Evolutionary conservation across 179 eudicot species (phyloP), one percentile per base, ranked within the genome.

Genomic region (Patellifolia procumbens): DNA sequence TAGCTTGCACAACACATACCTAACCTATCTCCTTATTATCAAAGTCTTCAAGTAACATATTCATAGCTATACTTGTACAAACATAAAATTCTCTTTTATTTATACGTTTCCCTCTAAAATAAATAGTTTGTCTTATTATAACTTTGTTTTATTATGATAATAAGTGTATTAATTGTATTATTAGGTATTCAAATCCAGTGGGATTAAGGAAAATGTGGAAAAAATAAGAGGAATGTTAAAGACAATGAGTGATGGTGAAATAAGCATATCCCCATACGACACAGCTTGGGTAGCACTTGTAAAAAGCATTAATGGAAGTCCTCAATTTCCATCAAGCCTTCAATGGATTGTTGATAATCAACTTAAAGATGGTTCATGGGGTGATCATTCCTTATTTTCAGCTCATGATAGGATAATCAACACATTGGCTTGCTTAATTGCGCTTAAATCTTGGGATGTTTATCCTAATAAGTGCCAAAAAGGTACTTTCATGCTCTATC

Each of bases 201-300:
- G 4, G 58, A 74, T 49, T 24, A 37, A 74, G 79, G 81, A 73
- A 46, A 74, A 48, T 19, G 82, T 86, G 24, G 78, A 81, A 15
- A 49, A 24, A 9, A 70, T 93, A 37, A 81, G 83, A 64, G 75
- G 68, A 58, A 88, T 87, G 83, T 76, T 94, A 56, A 66, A 74
- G 7, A 85, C 91, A 1, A 87, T 94, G 96, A 84, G 79, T 0
- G 97, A 92, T 53, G 98, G 98, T 53, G 94, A 94, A 67, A 91
- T 89, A 26, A 88, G 80, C 52, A 31, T 85, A 7, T 92, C 97
- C 0, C 89, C 97, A 1, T 94, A 94, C 70, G 97, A 92, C 81
- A 94, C 98, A 0, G 97, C 98, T 0, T 94, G 97, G 97, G 96
- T 94, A 4, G 98, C 98, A 46, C 86, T 94, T 3, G 91, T 94